phyloP scores from a whole-genome alignment of 768 basidiomycete species.

The Agrocybe pediades region DNA sequence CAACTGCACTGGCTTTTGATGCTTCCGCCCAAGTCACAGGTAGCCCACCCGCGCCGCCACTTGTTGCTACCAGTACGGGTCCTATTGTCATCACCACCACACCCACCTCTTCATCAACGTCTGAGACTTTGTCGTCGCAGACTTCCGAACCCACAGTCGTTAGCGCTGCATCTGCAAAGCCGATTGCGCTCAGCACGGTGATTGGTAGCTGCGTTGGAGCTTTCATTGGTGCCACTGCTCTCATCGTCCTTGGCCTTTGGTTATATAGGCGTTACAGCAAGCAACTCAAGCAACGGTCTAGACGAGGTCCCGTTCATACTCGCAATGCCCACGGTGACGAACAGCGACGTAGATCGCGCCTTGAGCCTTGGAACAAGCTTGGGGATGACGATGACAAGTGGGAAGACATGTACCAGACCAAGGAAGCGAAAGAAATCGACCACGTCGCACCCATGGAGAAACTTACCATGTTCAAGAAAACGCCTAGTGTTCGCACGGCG shows the following conservation, averaged over 20 bases:
- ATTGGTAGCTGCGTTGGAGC: conserved; percentile 67
- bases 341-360: conserved; percentile 45
- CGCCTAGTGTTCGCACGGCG: conserved; percentile 54
- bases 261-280: conserved; percentile 53
- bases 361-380: conserved; percentile 61
- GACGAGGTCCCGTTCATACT: conserved; percentile 28
- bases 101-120: conserved; percentile 9
- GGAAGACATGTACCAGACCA: conserved; percentile 44
- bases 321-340: conserved; percentile 42
- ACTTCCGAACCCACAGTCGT: conserved; percentile 15
- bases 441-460: conserved; percentile 56
- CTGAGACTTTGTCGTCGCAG: conserved; percentile 6
- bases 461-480: conserved; percentile 69
- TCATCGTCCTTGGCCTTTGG: conserved; percentile 55
- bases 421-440: conserved; percentile 38
- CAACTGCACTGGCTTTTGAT: conserved; percentile 8
- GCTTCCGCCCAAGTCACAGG: conserved; percentile 13
- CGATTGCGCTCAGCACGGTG: conserved; percentile 53
- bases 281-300: conserved; percentile 34
- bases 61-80: conserved; percentile 1
- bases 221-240: conserved; percentile 51
- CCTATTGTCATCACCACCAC: not conserved
- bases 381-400: conserved; percentile 50
- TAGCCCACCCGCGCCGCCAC: conserved; percentile 1
- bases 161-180: conserved; percentile 24